Percentiles rank a stretch among this genome's conserved stretches.
phyloP scores from a whole-genome alignment of 1,284 basidiomycete genomes.

The Apiotrichum sp. region DNA sequence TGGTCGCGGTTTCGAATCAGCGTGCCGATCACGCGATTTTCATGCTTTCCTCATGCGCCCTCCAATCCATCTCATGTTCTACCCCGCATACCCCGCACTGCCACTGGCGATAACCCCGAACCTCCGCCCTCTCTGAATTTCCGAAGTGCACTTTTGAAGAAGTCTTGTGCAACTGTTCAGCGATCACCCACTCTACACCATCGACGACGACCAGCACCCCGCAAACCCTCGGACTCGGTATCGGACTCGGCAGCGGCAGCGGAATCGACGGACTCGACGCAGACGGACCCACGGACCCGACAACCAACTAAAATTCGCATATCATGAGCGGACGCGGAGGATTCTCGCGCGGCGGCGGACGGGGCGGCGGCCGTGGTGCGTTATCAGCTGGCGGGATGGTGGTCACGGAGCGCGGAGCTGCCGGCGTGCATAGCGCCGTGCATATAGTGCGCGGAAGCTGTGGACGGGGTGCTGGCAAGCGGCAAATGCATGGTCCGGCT shows the following conservation, averaged over 20 bases:
- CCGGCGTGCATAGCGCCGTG: too few relatives aligned
- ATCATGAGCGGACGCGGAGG: constrained; percentile 47
- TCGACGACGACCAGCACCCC: too few relatives aligned
- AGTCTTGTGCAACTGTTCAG: too few relatives aligned
- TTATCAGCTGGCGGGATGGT: not conserved
- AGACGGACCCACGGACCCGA: not conserved
- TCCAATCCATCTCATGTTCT: not conserved
- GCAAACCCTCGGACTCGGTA: not conserved
- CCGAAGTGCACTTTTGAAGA: too few relatives aligned
- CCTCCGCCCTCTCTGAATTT: not conserved
- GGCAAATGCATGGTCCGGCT: too few relatives aligned
- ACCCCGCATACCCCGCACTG: not conserved
- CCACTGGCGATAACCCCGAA: not conserved
- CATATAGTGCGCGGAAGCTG: too few relatives aligned
- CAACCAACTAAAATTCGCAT: not conserved
- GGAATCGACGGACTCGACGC: constrained; percentile 1
- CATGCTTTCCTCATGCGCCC: too few relatives aligned
- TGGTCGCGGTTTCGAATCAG: too few relatives aligned
- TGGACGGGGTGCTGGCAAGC: too few relatives aligned
- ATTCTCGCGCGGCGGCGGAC: constrained; percentile 36
- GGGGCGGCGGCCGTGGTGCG: constrained; percentile 36
- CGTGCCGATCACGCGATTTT: too few relatives aligned
- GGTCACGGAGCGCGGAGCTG: not conserved
- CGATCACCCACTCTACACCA: too few relatives aligned
- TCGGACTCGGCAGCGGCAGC: not conserved